Conservation (phyloP, 441 rosid species). For the Oxalis stricta region DNA sequence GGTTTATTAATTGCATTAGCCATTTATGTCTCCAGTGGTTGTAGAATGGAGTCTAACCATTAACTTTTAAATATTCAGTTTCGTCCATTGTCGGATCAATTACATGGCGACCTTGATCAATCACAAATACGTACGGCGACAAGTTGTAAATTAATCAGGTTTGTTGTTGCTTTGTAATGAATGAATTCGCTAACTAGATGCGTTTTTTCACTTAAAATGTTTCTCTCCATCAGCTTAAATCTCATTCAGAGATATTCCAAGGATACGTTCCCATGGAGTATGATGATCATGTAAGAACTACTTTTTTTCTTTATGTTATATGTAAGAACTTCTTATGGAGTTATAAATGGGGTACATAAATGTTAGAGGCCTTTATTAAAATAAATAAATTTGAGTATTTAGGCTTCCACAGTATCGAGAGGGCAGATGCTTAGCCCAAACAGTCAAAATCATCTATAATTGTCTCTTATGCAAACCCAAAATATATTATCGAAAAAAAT, state of each 20-base stretch:
- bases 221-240: slow-evolving; percentile 28
- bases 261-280: slow-evolving; percentile 49
- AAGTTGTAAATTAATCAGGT: slow-evolving; percentile 76
- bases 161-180: slow-evolving; percentile 8
- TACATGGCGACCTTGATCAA: slow-evolving; percentile 47
- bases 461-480: no score
- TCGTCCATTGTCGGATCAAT: slow-evolving; percentile 77
- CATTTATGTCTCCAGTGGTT: neutral
- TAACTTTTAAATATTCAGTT: slow-evolving; percentile 33
- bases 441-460: no score
- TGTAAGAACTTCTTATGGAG: no score
- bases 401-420: no score
- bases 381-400: no score
- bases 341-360: no score
- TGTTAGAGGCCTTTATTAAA: no score
- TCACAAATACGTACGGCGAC: slow-evolving; percentile 52
- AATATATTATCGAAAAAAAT: no score
- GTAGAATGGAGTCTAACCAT: neutral
- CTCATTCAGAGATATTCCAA: slow-evolving; percentile 18
- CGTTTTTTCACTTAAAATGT: slow-evolving; percentile 2
- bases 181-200: neutral
- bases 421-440: no score
- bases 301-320: no score
- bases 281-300: slow-evolving; percentile 28
- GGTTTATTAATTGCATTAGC: slow-evolving; percentile 1